Evolutionary conservation across 495 filamentous ascomycete genomes (phyloP), one percentile per base, ranked within the genome.

Genomic region (Sabuloglossum arenarium): DNA sequence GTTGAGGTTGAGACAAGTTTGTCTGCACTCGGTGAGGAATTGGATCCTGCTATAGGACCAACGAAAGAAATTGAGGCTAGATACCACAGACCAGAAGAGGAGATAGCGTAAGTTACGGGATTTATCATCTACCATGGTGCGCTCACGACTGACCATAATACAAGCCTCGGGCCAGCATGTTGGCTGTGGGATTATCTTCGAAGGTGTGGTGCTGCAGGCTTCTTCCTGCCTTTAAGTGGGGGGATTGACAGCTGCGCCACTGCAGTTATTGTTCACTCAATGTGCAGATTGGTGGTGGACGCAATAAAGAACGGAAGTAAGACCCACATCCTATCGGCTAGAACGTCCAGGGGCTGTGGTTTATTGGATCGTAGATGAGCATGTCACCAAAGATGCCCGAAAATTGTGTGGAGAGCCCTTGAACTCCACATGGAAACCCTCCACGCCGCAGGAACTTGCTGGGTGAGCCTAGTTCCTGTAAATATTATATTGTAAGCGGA

Each of bases 141-240:
- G 14, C 19, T 51, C 19, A 8, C 12, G 14, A 29, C 9, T 54
- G 31, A 49, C 21, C 6, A 51, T 21, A 9, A 9, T 12, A 49
- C 52, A 8, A 54, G 52, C 0, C 70, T 88, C 0, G 76, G 77
- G 0, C 74, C 79, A 0, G 85, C 79, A 0, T 82, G 79, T 63
- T 95, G 79, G 71, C 68, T 95, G 0, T 95, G 87, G 86, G 85
- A 94, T 61, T 94, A 93, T 58, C 75, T 93, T 0, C 71, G 84
- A 3, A 65, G 86, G 53, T 82, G 72, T 19, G 71, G 71, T 16
- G 71, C 73, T 16, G 79, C 77, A 4, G 79, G 81, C 1, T 85
- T 76, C 56, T 60, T 74, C 0, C 65, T 74, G 0, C 78, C 79
- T n/a, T 71, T 81, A 1, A 49, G 47, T 59, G 88, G 88, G 11